Conservation (phyloP, 1,284 basidiomycete genomes). For the Bjerkandera adusta region DNA sequence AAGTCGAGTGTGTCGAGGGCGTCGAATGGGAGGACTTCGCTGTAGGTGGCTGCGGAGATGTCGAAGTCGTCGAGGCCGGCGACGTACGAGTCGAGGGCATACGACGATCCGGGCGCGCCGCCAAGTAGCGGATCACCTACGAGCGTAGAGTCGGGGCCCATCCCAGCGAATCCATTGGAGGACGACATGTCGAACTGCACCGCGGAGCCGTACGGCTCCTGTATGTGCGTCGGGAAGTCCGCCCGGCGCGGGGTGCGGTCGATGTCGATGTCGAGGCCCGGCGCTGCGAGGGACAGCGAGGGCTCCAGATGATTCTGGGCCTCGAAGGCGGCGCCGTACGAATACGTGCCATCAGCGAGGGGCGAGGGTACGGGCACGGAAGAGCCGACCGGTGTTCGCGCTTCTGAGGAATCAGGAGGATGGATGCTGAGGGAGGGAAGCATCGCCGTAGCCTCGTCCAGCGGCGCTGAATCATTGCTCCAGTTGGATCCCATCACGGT, state of each 20-base stretch:
- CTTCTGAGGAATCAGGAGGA: slow-evolving; percentile 1
- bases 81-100: slow-evolving; percentile 13
- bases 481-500: slow-evolving; percentile 27
- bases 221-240: slow-evolving; percentile 11
- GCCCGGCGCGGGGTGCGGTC: slow-evolving; percentile 16
- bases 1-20: slow-evolving; percentile 13
- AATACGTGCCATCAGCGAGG: background rate
- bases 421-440: slow-evolving; percentile 4
- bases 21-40: slow-evolving; percentile 11
- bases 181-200: background rate
- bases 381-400: background rate
- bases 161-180: background rate
- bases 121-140: background rate
- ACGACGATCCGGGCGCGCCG: slow-evolving; percentile 1
- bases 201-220: slow-evolving; percentile 9
- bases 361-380: slow-evolving; percentile 1
- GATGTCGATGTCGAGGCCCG: slow-evolving; percentile 7
- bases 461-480: slow-evolving; percentile 20
- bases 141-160: background rate
- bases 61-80: slow-evolving; percentile 13
- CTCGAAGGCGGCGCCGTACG: background rate
- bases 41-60: slow-evolving; percentile 9
- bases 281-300: slow-evolving; percentile 1
- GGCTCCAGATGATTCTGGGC: background rate
- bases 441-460: background rate